Percentiles rank a stretch among this genome's conserved stretches.
phyloP scores from a whole-genome alignment of 2,329 filamentous ascomycete genomes.

The Pseudocercospora musae region DNA sequence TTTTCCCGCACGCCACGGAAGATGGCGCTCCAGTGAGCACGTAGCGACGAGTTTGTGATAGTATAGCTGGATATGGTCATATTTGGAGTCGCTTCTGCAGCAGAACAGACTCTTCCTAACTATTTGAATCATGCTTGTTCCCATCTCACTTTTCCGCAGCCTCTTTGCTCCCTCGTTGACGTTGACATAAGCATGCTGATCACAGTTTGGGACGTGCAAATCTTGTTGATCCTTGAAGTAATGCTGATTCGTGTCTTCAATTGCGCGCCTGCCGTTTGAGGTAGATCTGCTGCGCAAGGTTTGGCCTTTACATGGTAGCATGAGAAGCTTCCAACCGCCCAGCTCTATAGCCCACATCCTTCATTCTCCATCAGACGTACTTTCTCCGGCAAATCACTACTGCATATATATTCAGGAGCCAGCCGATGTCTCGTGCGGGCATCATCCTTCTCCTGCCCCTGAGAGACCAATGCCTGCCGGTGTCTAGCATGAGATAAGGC shows the following conservation, averaged over 20 bases:
- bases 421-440: no score
- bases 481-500: no score
- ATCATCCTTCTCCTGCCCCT: background rate
- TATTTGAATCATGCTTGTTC: no score
- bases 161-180: background rate
- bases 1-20: no score
- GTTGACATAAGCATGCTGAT: background rate
- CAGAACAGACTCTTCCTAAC: no score
- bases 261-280: background rate
- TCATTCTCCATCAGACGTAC: background rate
- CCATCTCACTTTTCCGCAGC: no score
- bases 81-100: no score
- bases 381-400: background rate
- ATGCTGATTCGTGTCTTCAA: background rate
- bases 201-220: background rate
- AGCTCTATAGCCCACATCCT: background rate
- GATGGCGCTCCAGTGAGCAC: background rate
- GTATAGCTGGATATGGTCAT: no score
- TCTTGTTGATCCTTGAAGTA: background rate
- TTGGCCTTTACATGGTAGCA: background rate
- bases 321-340: background rate
- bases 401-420: no score
- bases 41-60: background rate
- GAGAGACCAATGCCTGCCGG: background rate
- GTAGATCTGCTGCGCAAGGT: background rate